Conservation (phyloP, 352 stramenopile genomes). For the Thalassiosira livingstoniorum region DNA sequence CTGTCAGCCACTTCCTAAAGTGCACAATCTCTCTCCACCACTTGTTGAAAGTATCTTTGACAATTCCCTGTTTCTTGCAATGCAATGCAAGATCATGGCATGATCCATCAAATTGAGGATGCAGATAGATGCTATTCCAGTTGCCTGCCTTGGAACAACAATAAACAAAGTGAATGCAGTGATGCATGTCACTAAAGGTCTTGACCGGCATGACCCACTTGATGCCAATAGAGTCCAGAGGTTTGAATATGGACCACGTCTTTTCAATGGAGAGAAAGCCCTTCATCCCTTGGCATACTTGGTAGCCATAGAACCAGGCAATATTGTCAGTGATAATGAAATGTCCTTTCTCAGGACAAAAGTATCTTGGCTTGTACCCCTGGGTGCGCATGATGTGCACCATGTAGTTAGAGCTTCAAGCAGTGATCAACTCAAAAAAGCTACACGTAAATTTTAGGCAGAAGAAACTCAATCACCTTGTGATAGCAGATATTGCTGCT, state of each 20-base stretch:
- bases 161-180: background rate
- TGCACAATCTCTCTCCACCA: background rate
- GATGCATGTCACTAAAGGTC: background rate
- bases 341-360: background rate
- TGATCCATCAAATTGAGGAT: background rate
- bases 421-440: no score
- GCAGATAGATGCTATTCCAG: background rate
- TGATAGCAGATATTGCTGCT: no score
- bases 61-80: background rate
- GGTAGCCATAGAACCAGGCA: background rate
- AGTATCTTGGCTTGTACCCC: background rate
- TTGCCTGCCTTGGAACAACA: background rate
- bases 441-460: no score
- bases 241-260: background rate
- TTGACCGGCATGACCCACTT: background rate
- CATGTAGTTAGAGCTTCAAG: no score
- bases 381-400: background rate
- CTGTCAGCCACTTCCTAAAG: slow-evolving; percentile 4
- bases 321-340: background rate
- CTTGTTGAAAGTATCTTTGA: background rate
- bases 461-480: no score
- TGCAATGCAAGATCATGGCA: background rate
- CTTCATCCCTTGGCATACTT: no score
- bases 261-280: background rate
- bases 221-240: background rate